Evolutionary conservation across 2,329 filamentous ascomycete genomes (phyloP).

Genomic region (Hymenoscyphus fraxineus): DNA sequence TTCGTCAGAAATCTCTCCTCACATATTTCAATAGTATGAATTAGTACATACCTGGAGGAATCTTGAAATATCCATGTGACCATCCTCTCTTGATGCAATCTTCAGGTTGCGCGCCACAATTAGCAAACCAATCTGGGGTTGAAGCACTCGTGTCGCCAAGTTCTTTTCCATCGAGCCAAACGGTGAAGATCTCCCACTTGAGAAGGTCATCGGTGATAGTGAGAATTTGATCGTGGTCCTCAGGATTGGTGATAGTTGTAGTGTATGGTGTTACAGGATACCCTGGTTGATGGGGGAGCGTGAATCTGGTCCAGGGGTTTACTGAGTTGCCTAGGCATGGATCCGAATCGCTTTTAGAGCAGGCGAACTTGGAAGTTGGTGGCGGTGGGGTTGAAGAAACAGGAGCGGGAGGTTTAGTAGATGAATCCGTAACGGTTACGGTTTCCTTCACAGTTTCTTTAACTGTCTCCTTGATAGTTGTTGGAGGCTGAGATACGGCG

Average conservation of each 20-base stretch:
- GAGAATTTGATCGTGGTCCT: background rate
- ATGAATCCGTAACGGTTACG: background rate
- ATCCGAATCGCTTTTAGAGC: background rate
- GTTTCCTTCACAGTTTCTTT: background rate
- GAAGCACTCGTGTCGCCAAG: background rate
- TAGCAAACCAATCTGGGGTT: background rate
- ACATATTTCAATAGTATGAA: background rate
- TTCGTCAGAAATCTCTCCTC: background rate
- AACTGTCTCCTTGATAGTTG: background rate
- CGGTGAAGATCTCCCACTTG: background rate
- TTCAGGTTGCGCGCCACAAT: background rate
- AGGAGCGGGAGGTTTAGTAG: background rate
- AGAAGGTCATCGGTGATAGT: background rate
- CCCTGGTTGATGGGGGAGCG: background rate
- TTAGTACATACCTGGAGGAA: background rate
- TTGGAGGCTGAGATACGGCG: too few species aligned
- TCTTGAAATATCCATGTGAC: background rate
- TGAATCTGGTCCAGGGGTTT: background rate
- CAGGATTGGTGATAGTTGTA: background rate
- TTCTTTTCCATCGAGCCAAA: background rate
- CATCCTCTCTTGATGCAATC: background rate
- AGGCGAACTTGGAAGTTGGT: background rate
- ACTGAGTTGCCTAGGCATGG: background rate
- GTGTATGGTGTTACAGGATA: background rate
- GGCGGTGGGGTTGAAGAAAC: background rate